Evolutionary conservation across 2,329 filamentous ascomycete species (phyloP).

Genomic region (Ophidiomyces ophidiicola): DNA sequence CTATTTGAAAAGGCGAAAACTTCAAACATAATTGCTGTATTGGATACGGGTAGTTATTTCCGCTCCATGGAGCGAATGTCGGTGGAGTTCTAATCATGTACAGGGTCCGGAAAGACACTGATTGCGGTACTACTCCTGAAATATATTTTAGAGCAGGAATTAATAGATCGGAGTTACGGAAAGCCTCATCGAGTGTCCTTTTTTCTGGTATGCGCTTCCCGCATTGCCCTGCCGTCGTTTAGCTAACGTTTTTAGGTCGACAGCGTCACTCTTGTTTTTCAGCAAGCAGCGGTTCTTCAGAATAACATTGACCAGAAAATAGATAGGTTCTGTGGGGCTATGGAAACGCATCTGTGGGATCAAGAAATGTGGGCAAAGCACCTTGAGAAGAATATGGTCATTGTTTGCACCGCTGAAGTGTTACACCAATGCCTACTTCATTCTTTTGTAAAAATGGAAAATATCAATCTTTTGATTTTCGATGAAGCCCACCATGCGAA

Average conservation of each 20-base stretch:
- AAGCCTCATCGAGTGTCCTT: conserved; percentile 58
- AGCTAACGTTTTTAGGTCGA: conserved; percentile 46
- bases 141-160: conserved; percentile 62
- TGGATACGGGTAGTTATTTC: conserved; percentile 59
- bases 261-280: conserved; percentile 78
- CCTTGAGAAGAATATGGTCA: conserved; percentile 58
- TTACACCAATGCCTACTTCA: conserved; percentile 65
- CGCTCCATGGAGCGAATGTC: not conserved
- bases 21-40: conserved; percentile 80
- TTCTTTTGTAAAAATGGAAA: conserved; percentile 65
- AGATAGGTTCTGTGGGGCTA: conserved; percentile 60
- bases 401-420: conserved; percentile 88
- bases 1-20: conserved; percentile 77
- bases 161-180: conserved; percentile 54
- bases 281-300: conserved; percentile 72
- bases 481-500: conserved; percentile 96
- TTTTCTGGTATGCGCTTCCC: conserved; percentile 50
- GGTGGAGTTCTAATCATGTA: not conserved
- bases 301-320: conserved; percentile 69
- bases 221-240: not conserved
- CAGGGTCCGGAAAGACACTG: conserved; percentile 86
- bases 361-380: conserved; percentile 48
- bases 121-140: conserved; percentile 79
- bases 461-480: conserved; percentile 83
- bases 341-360: conserved; percentile 50